Conservation (phyloP, 106 monocot genomes). For the Phalaenopsis equestris region DNA sequence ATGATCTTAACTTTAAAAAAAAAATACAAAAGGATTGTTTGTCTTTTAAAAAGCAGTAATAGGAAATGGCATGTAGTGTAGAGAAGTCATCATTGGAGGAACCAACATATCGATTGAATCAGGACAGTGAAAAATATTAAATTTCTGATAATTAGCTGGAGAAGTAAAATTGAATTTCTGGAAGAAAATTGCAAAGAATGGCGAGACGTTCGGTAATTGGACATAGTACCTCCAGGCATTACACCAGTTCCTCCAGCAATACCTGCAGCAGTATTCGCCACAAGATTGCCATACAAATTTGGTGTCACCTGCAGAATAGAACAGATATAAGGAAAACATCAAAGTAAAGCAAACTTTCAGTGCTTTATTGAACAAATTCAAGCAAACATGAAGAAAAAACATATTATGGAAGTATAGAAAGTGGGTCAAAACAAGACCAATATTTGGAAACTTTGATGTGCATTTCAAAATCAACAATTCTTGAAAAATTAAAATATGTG, state of each 20-base stretch:
- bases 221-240: slow-evolving; percentile 22
- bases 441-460: neutral
- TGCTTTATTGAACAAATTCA: neutral
- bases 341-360: neutral
- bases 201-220: neutral
- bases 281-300: slow-evolving; percentile 25
- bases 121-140: neutral
- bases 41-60: too few relatives aligned
- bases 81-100: neutral
- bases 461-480: neutral
- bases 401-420: neutral
- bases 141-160: neutral
- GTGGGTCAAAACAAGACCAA: neutral
- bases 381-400: neutral
- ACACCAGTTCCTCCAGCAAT: slow-evolving; percentile 29
- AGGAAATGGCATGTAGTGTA: neutral
- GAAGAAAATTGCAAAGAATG: neutral
- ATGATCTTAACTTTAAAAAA: neutral
- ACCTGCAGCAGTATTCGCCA: slow-evolving; percentile 26
- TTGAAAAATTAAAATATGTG: neutral
- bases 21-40: too few relatives aligned
- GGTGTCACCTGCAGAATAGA: slow-evolving; percentile 21
- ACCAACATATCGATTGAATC: neutral
- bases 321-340: neutral
- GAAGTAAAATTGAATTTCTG: neutral